These are phyloP conservation scores for Glycyrrhiza uralensis DNA, from an alignment of 306 rosid species.

Conservation along the genomic window DNA sequence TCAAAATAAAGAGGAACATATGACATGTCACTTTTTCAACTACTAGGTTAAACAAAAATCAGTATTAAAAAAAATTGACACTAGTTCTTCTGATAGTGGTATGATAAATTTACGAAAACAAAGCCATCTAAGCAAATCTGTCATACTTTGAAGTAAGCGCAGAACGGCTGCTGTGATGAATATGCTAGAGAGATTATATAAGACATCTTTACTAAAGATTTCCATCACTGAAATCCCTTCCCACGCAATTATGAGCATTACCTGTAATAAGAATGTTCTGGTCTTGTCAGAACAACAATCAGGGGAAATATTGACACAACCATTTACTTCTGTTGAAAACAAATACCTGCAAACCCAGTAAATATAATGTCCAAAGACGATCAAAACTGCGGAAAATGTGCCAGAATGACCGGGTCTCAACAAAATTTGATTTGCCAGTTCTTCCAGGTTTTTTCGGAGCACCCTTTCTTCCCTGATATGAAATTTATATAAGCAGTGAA, in stretches of 20 bases:
- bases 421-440: slow-evolving; percentile 81
- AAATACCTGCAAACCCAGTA: slow-evolving; percentile 82
- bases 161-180: slow-evolving; percentile 94
- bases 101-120: slow-evolving; percentile 9
- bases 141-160: slow-evolving; percentile 87
- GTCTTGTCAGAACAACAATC: slow-evolving; percentile 21
- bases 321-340: slow-evolving; percentile 26
- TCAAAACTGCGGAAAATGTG: slow-evolving; percentile 87
- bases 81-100: slow-evolving; percentile 14
- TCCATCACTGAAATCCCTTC: slow-evolving; percentile 50
- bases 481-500: slow-evolving; percentile 23
- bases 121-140: slow-evolving; percentile 23
- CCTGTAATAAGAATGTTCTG: slow-evolving; percentile 44
- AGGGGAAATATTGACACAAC: background rate
- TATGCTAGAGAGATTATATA: slow-evolving; percentile 71
- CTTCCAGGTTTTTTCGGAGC: slow-evolving; percentile 49
- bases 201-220: slow-evolving; percentile 56
- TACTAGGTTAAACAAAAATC: slow-evolving; percentile 7
- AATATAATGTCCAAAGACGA: slow-evolving; percentile 92
- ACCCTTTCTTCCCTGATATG: slow-evolving; percentile 71
- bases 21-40: slow-evolving; percentile 8
- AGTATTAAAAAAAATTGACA: background rate
- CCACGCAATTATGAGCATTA: slow-evolving; percentile 73
- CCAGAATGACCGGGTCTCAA: slow-evolving; percentile 89
- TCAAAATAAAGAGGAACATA: slow-evolving; percentile 25